Percentiles rank a stretch among this genome's conserved stretches.
These are phyloP conservation scores for Aphanocladium album DNA, from an alignment of 2,329 filamentous ascomycete species.

Conservation along the genomic window DNA sequence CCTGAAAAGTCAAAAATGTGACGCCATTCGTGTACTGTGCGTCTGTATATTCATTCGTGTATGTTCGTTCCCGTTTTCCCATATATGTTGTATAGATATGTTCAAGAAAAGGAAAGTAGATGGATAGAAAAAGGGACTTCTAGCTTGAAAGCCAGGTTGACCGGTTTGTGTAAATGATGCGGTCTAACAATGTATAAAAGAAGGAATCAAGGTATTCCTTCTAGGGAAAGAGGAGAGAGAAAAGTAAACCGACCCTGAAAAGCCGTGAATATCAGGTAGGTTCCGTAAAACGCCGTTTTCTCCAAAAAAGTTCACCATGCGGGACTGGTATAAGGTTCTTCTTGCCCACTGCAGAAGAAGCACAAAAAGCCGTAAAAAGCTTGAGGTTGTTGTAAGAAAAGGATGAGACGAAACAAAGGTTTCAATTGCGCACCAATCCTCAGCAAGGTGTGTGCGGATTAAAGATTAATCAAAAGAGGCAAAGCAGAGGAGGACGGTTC, in stretches of 20 bases:
- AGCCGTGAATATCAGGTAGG: not conserved
- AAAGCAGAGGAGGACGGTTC: constrained; percentile 7
- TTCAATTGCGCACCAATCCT: not conserved
- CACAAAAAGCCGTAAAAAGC: not conserved
- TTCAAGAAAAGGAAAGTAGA: no score
- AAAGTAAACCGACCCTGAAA: not conserved
- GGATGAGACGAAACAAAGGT: no score
- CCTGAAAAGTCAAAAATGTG: not conserved
- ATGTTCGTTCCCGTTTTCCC: constrained; percentile 4
- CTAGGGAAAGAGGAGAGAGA: not conserved
- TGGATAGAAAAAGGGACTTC: not conserved
- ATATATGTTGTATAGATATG: not conserved
- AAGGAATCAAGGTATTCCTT: not conserved
- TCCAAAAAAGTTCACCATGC: not conserved
- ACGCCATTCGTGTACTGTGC: constrained; percentile 9
- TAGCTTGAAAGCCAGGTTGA: constrained; percentile 1
- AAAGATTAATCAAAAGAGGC: constrained; percentile 6
- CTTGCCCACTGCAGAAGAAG: not conserved
- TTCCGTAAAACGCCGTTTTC: not conserved
- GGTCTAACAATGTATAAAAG: not conserved
- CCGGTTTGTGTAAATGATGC: constrained; percentile 7
- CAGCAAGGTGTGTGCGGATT: not conserved
- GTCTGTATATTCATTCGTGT: not conserved
- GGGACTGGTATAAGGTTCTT: constrained; percentile 3
- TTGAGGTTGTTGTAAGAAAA: not conserved